Base-by-base conservation (phyloP, 108 stramenopile genomes). In the Hondaea fermentalgiana region DNA sequence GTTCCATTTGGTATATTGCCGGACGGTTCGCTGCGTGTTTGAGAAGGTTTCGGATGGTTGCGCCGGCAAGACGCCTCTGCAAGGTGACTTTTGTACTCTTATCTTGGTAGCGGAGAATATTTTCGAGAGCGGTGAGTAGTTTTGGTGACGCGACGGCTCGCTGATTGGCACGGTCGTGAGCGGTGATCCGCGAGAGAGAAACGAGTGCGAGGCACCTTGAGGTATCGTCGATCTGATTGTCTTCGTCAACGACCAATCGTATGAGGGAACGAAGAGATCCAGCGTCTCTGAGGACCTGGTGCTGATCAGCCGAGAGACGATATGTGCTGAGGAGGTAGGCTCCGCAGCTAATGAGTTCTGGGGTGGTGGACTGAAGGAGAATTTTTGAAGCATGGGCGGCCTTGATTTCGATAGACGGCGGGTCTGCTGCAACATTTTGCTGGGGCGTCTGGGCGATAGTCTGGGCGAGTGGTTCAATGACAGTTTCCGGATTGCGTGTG, bases 11-110 rank as follows among this genome's bases (percentile, higher is more conserved):
- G 51, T 83, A 83, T 8, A 83, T 83, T 55, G 76, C 49, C n/a
- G 76, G 76, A 12, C 76, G 76, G 76, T 83, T 83, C 49, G 45
- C 76, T 6, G 76, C 76, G 51, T 83, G 76, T 2, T 83, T 83
- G 76, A 83, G 76, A 6, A 83, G 76, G 51, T 83, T 83, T 6
- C 76, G 76, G 3, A 83, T 55, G 28, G 28, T 45, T 0, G 76
- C 76, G 19, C 76, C 76, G 49, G 28, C 76, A 17, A 83, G 51
- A 43, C 49, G 76, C 10, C 76, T 12, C 10, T 83, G 49, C 28
- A 23, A 16, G 35, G 5, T 23, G 35, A 42, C 25, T 69, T 14
- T 42, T 0, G 2, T 14, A 8, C 6, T 6, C 8, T 23, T 45
- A 0, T 53, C 49, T 6, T 6, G 10, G 49, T 4, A 16, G 14